These are phyloP conservation scores for Lenzites betulinus DNA, from an alignment of 768 basidiomycete genomes.

Conservation along the genomic window DNA sequence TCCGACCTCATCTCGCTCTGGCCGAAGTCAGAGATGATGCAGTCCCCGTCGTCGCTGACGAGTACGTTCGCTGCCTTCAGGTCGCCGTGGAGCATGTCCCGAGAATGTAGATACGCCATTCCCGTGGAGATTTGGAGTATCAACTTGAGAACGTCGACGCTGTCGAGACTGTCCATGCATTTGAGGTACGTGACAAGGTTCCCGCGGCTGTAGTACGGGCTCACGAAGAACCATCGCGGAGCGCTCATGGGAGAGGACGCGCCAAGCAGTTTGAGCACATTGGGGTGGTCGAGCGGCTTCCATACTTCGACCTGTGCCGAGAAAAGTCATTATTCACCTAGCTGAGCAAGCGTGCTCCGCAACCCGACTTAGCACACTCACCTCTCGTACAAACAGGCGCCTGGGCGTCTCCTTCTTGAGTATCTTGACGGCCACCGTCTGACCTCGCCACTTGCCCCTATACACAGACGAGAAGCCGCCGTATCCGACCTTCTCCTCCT, in stretches of 20 bases:
- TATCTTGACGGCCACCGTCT: slow-evolving; percentile 68
- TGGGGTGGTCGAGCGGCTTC: slow-evolving; percentile 65
- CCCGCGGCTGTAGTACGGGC: slow-evolving; percentile 68
- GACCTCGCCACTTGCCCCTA: slow-evolving; percentile 65
- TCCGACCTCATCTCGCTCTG: slow-evolving; percentile 80
- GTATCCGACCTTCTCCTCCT: slow-evolving; percentile 66
- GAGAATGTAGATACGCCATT: slow-evolving; percentile 76
- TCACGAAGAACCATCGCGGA: slow-evolving; percentile 52
- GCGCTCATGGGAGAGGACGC: slow-evolving; percentile 72
- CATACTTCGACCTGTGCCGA: slow-evolving; percentile 50
- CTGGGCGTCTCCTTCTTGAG: slow-evolving; percentile 61
- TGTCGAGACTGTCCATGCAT: slow-evolving; percentile 30
- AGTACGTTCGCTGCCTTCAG: slow-evolving; percentile 82
- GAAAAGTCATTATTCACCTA: no score
- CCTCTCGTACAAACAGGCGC: slow-evolving; percentile 51
- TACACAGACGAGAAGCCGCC: slow-evolving; percentile 82
- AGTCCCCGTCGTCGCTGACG: slow-evolving; percentile 63
- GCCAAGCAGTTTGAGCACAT: slow-evolving; percentile 74
- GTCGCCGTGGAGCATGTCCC: slow-evolving; percentile 76
- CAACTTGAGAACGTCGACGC: slow-evolving; percentile 56
- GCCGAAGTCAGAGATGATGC: slow-evolving; percentile 82
- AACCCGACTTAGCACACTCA: background rate
- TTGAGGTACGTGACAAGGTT: slow-evolving; percentile 62
- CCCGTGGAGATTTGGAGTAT: slow-evolving; percentile 77
- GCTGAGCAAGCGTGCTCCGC: no score